A percentile compares a stretch with the other conserved stretches of the same genome.
phyloP scores from a whole-genome alignment of 2,329 filamentous ascomycete genomes.

The Ophiostoma piceae region DNA sequence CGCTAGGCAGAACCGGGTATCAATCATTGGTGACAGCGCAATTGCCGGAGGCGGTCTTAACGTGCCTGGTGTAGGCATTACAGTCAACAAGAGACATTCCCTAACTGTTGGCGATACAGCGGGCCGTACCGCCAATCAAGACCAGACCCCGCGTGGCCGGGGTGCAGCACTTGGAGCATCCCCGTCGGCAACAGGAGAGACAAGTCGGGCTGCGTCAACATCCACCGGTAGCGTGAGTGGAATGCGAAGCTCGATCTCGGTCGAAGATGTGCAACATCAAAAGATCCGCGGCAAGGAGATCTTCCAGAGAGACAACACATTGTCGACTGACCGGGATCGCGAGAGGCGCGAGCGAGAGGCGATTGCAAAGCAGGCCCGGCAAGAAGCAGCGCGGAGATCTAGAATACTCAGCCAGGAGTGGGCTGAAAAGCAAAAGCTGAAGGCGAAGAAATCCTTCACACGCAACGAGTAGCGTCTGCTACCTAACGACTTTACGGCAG shows the following conservation, averaged over 20 bases:
- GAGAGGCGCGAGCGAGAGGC: constrained; percentile 52
- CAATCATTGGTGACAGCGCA: constrained; percentile 15
- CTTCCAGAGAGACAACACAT: constrained; percentile 48
- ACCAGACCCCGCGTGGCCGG: constrained; percentile 29
- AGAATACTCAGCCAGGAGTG: constrained; percentile 56
- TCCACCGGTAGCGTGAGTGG: constrained; percentile 43
- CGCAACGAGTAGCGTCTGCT: neutral
- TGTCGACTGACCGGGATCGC: constrained; percentile 44
- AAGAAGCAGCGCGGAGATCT: constrained; percentile 57
- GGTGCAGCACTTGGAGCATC: constrained; percentile 32
- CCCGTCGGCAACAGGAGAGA: constrained; percentile 30
- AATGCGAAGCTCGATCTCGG: constrained; percentile 46
- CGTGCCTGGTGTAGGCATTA: neutral
- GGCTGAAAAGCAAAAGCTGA: constrained; percentile 43
- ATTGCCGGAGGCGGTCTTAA: neutral
- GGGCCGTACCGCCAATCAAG: neutral
- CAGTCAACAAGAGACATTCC: constrained; percentile 32
- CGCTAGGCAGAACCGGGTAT: constrained; percentile 45
- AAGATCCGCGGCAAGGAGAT: constrained; percentile 51
- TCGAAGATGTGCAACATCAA: constrained; percentile 48
- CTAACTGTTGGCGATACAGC: constrained; percentile 19
- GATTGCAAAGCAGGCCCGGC: constrained; percentile 50
- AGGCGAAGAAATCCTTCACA: constrained; percentile 20
- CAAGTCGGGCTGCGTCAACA: constrained; percentile 41
- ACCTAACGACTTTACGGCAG: neutral